A percentile compares a stretch with the other conserved stretches of the same genome.
Conservation (phyloP, 768 basidiomycete genomes). For the Kwoniella sp. region DNA sequence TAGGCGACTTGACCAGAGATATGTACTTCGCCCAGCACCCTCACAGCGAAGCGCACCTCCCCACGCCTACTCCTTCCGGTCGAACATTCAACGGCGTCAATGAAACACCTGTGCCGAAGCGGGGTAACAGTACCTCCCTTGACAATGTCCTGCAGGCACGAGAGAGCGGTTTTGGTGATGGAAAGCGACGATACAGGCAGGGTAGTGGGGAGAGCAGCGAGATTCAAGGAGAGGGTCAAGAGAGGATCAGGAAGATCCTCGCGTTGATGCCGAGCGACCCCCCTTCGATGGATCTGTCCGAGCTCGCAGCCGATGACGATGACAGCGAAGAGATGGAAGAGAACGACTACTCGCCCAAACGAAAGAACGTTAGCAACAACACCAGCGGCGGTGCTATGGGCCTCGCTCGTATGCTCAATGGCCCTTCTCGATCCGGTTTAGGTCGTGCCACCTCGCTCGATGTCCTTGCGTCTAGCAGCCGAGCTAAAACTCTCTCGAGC, state of each 20-base stretch:
- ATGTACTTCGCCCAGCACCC: constrained; percentile 30
- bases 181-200: constrained; percentile 11
- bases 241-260: constrained; percentile 23
- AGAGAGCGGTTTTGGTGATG: constrained; percentile 18
- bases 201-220: neutral
- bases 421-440: constrained; percentile 6
- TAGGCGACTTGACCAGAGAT: constrained; percentile 33
- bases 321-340: constrained; percentile 15
- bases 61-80: constrained; percentile 10
- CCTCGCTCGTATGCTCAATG: constrained; percentile 23
- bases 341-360: constrained; percentile 4
- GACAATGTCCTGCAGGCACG: constrained; percentile 29
- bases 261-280: constrained; percentile 33
- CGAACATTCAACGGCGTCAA: constrained; percentile 1
- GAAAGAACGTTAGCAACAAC: neutral
- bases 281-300: constrained; percentile 28
- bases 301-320: constrained; percentile 14
- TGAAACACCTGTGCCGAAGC: constrained; percentile 18
- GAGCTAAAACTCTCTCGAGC: constrained; percentile 13
- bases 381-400: constrained; percentile 17
- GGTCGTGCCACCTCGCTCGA: constrained; percentile 35
- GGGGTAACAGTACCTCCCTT: constrained; percentile 21
- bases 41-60: constrained; percentile 9
- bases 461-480: constrained; percentile 23
- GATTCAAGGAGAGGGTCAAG: constrained; percentile 21